Evolutionary conservation across 495 filamentous ascomycete genomes (phyloP).

Genomic region (Xylaria venustula): DNA sequence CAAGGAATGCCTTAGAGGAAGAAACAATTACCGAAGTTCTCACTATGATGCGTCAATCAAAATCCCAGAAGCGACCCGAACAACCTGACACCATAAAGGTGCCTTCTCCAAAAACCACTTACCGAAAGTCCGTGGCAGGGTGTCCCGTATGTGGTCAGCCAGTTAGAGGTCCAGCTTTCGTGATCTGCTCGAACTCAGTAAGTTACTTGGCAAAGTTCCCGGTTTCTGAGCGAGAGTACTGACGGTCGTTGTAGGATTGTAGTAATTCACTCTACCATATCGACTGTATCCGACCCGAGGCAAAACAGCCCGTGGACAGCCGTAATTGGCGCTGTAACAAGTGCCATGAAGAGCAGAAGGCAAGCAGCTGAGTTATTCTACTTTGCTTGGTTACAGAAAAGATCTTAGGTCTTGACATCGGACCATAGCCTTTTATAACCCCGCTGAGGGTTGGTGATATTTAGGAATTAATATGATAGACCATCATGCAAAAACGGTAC

Average conservation of each 20-base stretch:
- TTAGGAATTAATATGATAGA: not conserved
- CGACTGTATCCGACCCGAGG: slow-evolving; percentile 22
- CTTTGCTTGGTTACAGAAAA: not conserved
- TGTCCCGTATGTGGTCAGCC: slow-evolving; percentile 39
- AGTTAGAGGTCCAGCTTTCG: slow-evolving; percentile 33
- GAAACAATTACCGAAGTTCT: slow-evolving; percentile 33
- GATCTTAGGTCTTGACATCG: not conserved
- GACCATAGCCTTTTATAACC: not conserved
- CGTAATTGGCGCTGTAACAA: slow-evolving; percentile 31
- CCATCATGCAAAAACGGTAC: not conserved
- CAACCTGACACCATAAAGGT: slow-evolving; percentile 20
- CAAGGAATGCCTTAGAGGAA: slow-evolving; percentile 39
- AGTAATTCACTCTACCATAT: slow-evolving; percentile 28
- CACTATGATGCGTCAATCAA: slow-evolving; percentile 36
- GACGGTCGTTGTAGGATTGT: slow-evolving; percentile 34
- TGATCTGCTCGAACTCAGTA: slow-evolving; percentile 47
- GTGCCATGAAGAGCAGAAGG: slow-evolving; percentile 17
- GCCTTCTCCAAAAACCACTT: slow-evolving; percentile 24
- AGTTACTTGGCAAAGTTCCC: slow-evolving; percentile 5
- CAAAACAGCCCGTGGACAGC: slow-evolving; percentile 19
- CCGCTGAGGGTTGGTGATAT: not conserved
- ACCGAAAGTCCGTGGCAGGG: slow-evolving; percentile 34
- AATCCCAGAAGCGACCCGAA: slow-evolving; percentile 22
- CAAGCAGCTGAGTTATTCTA: not conserved
- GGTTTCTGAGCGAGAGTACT: not conserved